phyloP scores from a whole-genome alignment of 352 stramenopile species.

The Phytophthora sansomeana region DNA sequence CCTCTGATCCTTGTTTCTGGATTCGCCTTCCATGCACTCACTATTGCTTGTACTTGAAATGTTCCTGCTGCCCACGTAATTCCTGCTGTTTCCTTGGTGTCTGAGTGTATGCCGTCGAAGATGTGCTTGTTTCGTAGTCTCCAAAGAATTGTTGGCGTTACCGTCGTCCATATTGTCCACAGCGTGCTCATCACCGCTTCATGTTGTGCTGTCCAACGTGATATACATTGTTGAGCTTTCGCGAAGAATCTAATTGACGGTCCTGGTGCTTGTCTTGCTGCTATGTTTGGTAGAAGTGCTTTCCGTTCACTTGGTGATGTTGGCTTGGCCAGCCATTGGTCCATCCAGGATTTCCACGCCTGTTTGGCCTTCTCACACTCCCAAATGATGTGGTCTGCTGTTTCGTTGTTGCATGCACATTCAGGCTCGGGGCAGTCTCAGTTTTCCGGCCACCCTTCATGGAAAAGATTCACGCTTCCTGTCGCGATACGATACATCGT shows the following conservation, averaged over 20 bases:
- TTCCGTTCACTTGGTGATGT: background rate
- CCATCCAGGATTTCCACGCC: background rate
- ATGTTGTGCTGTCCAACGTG: background rate
- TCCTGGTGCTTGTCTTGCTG: background rate
- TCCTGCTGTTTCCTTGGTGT: background rate
- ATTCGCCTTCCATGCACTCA: background rate
- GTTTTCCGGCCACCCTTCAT: background rate
- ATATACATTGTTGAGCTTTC: background rate
- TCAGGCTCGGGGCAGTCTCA: background rate
- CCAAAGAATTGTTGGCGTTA: too few species aligned
- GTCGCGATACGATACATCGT: background rate
- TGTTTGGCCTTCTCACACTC: background rate
- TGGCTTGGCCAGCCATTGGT: background rate
- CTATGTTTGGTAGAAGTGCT: background rate
- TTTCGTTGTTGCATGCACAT: background rate
- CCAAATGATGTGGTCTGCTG: slow-evolving; percentile 3
- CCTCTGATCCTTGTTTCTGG: background rate
- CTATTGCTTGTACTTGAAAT: background rate
- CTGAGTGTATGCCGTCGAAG: too few species aligned
- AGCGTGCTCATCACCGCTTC: background rate
- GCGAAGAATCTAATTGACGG: background rate
- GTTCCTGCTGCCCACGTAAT: background rate
- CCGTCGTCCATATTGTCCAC: too few species aligned
- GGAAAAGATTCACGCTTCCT: background rate
- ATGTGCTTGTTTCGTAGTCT: too few species aligned